phyloP scores from a whole-genome alignment of 495 filamentous ascomycete species.

The Chaetomium tenue region DNA sequence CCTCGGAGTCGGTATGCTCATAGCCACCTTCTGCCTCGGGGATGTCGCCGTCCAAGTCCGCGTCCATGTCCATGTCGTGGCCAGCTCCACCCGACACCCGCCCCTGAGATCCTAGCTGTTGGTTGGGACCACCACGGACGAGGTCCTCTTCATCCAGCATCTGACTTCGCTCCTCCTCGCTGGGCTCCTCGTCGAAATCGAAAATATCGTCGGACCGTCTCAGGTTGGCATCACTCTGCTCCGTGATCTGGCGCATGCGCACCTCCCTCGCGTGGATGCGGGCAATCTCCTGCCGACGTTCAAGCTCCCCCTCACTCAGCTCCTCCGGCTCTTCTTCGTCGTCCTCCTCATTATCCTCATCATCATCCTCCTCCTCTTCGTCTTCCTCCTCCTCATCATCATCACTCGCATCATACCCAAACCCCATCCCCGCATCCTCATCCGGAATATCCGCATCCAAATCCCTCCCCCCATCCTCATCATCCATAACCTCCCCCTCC shows the following conservation, averaged over 20 bases:
- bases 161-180: constrained; percentile 48
- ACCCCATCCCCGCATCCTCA: constrained; percentile 48
- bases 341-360: constrained; percentile 30
- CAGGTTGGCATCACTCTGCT: constrained; percentile 18
- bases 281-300: constrained; percentile 36
- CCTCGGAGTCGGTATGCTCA: constrained; percentile 83
- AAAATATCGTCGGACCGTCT: constrained; percentile 32
- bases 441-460: constrained; percentile 68
- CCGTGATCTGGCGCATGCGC: constrained; percentile 47
- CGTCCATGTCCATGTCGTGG: constrained; percentile 52
- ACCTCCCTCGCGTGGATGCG: constrained; percentile 41
- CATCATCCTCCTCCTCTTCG: constrained; percentile 34
- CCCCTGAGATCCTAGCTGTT: background rate
- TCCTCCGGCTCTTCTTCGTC: constrained; percentile 31
- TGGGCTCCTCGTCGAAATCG: constrained; percentile 46
- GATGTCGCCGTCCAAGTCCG: constrained; percentile 64
- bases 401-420: constrained; percentile 46
- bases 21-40: constrained; percentile 62
- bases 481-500: constrained; percentile 48
- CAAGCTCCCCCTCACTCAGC: constrained; percentile 21
- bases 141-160: constrained; percentile 57
- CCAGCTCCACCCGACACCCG: constrained; percentile 25
- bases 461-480: constrained; percentile 42
- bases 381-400: constrained; percentile 44
- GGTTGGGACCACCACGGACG: constrained; percentile 22